A percentile compares a stretch with the other conserved stretches of the same genome.
Evolutionary conservation across 176 grass and related monocot genomes (phyloP).

Genomic region (Neostapfia colusana): DNA sequence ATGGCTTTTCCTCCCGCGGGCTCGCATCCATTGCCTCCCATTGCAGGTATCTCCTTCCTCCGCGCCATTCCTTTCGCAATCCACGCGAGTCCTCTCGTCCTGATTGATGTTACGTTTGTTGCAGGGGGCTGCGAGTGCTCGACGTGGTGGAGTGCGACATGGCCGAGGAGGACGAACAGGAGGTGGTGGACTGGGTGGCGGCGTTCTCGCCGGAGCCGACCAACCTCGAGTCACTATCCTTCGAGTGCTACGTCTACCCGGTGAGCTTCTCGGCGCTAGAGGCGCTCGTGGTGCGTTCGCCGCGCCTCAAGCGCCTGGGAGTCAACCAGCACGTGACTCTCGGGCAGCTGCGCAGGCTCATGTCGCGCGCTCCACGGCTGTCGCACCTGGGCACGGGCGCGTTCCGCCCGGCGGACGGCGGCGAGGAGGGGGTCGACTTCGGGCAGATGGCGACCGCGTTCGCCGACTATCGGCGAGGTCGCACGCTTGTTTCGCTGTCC

Average conservation of each 20-base stretch:
- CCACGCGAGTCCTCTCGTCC: constrained; percentile 4
- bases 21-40: constrained; percentile 72
- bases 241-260: constrained; percentile 56
- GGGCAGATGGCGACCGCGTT: constrained; percentile 48
- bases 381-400: constrained; percentile 77
- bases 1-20: constrained; percentile 76
- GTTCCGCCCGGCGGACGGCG: constrained; percentile 52
- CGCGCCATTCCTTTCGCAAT: constrained; percentile 2
- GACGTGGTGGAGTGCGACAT: constrained; percentile 76
- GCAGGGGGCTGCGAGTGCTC: constrained; percentile 61
- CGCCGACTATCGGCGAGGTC: constrained; percentile 24
- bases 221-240: constrained; percentile 65
- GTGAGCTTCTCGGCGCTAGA: constrained; percentile 56
- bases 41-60: constrained; percentile 59
- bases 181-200: constrained; percentile 66
- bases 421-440: constrained; percentile 47
- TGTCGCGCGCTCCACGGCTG: constrained; percentile 60
- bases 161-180: constrained; percentile 50
- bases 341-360: constrained; percentile 68
- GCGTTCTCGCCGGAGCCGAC: constrained; percentile 57
- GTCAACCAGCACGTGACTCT: constrained; percentile 75
- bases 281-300: constrained; percentile 74
- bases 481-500: constrained; percentile 67
- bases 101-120: neutral
- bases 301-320: constrained; percentile 58